These are phyloP conservation scores for Cordyceps fumosorosea DNA, from an alignment of 2,329 filamentous ascomycete species.

Conservation along the genomic window DNA sequence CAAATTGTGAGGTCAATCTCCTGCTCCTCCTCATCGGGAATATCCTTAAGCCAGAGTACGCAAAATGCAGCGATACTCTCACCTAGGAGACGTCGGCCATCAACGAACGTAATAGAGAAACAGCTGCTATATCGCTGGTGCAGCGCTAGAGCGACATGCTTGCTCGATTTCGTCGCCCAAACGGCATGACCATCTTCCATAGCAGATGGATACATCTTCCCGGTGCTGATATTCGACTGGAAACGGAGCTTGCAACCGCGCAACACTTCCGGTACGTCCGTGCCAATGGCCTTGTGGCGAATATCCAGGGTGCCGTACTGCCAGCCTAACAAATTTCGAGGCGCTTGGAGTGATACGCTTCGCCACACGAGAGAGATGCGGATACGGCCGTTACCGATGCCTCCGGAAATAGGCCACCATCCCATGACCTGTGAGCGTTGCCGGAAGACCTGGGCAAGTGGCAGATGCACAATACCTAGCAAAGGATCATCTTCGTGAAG, in stretches of 20 bases:
- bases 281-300: conserved; percentile 39
- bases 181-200: conserved; percentile 31
- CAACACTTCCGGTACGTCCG: conserved; percentile 41
- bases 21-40: conserved; percentile 59
- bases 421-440: conserved; percentile 58
- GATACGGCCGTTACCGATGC: conserved; percentile 64
- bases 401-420: conserved; percentile 61
- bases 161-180: conserved; percentile 48
- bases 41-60: conserved; percentile 63
- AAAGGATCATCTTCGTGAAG: conserved; percentile 64
- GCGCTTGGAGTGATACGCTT: conserved; percentile 57
- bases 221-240: conserved; percentile 48
- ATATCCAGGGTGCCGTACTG: conserved; percentile 65
- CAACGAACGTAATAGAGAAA: conserved; percentile 50
- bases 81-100: conserved; percentile 30
- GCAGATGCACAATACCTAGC: conserved; percentile 64
- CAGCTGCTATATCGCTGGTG: conserved; percentile 49
- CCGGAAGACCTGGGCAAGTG: conserved; percentile 54
- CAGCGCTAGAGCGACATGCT: conserved; percentile 44
- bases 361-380: conserved; percentile 69
- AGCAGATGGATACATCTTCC: conserved; percentile 46
- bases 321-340: conserved; percentile 57
- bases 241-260: conserved; percentile 50
- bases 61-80: conserved; percentile 56
- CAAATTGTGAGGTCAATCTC: conserved; percentile 56